Percentiles rank a stretch among this genome's conserved stretches.
phyloP scores from a whole-genome alignment of 108 stramenopile genomes.

The Aurantiochytrium sp. region DNA sequence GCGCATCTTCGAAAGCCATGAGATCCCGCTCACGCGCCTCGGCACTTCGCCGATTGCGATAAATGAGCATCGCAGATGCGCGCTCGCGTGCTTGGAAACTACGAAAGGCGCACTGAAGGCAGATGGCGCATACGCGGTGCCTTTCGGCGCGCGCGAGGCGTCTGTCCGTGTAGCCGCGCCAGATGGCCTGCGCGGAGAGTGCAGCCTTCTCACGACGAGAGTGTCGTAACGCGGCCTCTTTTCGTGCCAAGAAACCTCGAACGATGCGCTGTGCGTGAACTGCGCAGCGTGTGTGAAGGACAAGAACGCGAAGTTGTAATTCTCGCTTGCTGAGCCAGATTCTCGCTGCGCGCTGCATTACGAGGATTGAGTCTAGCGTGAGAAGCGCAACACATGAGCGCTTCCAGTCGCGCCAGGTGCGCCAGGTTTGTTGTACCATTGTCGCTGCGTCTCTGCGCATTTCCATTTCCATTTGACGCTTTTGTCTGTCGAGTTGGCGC shows the following conservation, averaged over 20 bases:
- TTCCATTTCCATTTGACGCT: background rate
- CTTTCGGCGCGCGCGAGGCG: background rate
- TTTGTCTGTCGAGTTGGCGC: background rate
- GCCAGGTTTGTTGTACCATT: background rate
- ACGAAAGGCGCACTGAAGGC: background rate
- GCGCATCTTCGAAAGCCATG: background rate
- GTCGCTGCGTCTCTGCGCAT: background rate
- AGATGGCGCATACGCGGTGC: background rate
- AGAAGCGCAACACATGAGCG: background rate
- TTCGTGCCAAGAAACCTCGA: background rate
- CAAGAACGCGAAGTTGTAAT: background rate
- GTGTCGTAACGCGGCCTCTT: background rate
- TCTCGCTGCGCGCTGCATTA: background rate
- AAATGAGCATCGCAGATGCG: background rate
- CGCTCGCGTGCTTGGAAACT: background rate
- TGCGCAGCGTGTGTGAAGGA: background rate
- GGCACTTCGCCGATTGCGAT: background rate
- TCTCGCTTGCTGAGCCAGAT: background rate
- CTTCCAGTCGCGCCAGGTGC: background rate
- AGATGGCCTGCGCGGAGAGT: background rate
- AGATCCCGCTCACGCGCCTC: background rate
- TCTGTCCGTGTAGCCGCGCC: background rate
- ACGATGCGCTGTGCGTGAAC: background rate
- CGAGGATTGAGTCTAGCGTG: background rate
- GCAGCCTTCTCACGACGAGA: background rate